A percentile compares a stretch with the other conserved stretches of the same genome.
phyloP scores from a whole-genome alignment of 164 flowering plant species.

The Aristolochia fimbriata region DNA sequence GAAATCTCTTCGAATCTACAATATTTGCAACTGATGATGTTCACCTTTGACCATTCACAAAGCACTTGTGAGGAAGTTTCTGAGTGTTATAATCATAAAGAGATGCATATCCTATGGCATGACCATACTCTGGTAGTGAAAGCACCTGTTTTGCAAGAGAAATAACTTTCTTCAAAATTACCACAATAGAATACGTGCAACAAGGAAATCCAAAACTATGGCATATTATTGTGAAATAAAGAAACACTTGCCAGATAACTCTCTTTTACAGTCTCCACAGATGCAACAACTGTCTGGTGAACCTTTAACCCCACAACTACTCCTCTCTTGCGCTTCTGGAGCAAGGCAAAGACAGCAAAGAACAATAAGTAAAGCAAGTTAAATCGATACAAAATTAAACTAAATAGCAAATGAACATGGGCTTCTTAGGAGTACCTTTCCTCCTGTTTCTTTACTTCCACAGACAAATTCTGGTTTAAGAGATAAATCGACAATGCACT shows the following conservation, averaged over 20 bases:
- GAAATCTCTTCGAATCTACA: too few species aligned
- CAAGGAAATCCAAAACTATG: neutral
- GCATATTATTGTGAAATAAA: neutral
- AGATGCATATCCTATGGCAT: constrained; percentile 70
- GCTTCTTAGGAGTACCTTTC: constrained; percentile 4
- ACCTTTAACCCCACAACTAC: constrained; percentile 35
- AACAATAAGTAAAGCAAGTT: neutral
- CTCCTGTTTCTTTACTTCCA: constrained; percentile 14
- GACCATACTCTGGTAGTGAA: constrained; percentile 49
- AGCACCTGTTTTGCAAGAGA: constrained; percentile 45
- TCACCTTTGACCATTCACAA: constrained; percentile 68
- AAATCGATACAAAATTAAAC: neutral
- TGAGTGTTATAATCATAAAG: constrained; percentile 79
- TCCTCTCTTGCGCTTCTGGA: constrained; percentile 69
- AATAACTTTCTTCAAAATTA: neutral
- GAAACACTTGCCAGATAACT: constrained; percentile 63
- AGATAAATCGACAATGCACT: constrained; percentile 78
- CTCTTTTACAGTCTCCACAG: constrained; percentile 85
- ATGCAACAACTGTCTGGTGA: constrained; percentile 63
- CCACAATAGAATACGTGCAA: neutral
- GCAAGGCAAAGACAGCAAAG: neutral
- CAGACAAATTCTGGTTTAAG: constrained; percentile 50
- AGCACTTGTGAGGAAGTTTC: constrained; percentile 43
- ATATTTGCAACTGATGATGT: too few species aligned
- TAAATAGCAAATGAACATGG: neutral